phyloP scores from a whole-genome alignment of 257 asterid species.

The Solanum tarijense region DNA sequence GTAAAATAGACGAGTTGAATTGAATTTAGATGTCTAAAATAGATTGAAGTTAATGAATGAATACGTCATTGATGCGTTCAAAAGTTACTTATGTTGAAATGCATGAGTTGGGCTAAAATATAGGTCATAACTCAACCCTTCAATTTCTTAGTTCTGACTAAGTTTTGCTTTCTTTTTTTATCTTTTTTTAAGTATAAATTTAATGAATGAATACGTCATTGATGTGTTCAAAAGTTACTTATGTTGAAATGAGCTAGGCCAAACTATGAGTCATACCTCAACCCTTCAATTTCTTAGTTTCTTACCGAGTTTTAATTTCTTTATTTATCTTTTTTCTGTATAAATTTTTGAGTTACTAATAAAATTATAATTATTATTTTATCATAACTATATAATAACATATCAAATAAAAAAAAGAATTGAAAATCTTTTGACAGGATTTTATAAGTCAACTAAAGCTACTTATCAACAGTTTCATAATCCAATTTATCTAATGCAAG shows the following conservation, averaged over 20 bases:
- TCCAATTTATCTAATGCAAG: neutral
- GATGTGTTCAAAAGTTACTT: no score
- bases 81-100: neutral
- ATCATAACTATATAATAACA: neutral
- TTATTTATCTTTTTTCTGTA: no score
- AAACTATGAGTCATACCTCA: neutral
- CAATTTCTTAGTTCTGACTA: no score
- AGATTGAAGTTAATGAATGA: no score
- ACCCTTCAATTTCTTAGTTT: no score
- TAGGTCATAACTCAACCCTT: no score
- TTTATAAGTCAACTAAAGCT: neutral
- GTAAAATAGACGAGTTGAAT: neutral
- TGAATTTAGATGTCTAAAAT: rapidly evolving
- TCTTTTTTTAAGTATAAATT: no score
- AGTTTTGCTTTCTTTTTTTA: no score
- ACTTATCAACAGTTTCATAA: neutral
- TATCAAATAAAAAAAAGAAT: neutral
- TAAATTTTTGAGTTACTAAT: neutral
- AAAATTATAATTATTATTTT: neutral
- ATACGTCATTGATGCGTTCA: no score
- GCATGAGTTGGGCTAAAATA: neutral
- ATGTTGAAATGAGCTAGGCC: neutral
- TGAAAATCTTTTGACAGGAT: neutral
- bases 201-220: neutral
- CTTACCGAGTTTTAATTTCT: no score